Base-by-base conservation (phyloP, 306 rosid species). In the Prunus dulcis region DNA sequence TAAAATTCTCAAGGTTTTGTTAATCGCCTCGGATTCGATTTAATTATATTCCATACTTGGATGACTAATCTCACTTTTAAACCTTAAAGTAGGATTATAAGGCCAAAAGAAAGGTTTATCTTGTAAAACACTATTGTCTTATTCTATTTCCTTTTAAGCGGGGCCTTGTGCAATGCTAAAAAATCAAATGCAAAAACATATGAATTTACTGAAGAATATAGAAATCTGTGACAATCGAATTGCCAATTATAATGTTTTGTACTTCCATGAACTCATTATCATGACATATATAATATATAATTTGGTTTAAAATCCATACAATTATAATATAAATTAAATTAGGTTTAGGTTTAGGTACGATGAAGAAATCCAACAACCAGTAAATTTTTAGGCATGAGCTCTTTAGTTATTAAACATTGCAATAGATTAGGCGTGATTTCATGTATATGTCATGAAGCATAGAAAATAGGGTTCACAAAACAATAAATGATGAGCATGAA, bases 21-120 rank as follows among this genome's bases (percentile, higher is more conserved):
- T 8, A 57, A 77, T 51, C 61, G 50, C 76, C 34, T 57, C 34
- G 75, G 64, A 74, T 58, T 67, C 66, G 11, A 45, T 34, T 32
- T 6, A 32, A 5, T 69, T 32, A 17, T 43, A 68, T 74, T 74
- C 57, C 62, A 69, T 74, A 50, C 64, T 61, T 50, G 27, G 50
- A 19, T 60, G 71, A 68, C 71, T 69, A 51, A 43, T 74, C 79
- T 49, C 32, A 56, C 47, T 68, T 74, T 80, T 74, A 43, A 58
- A 15, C 64, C 25, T 45, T 19, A 43, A 23, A 43, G 68, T 52
- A 11, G 46, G 41, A 34, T 47, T 20, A 15, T 49, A 69, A 27
- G 60, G 58, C 45, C 25, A 49, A 67, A 41, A 58, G 27, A 51
- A 69, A 69, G 51, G 76, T 5, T 72, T 56, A 22, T 23, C 46